Evolutionary conservation across 352 stramenopile species (phyloP).

Genomic region (Phytophthora citrophthora): DNA sequence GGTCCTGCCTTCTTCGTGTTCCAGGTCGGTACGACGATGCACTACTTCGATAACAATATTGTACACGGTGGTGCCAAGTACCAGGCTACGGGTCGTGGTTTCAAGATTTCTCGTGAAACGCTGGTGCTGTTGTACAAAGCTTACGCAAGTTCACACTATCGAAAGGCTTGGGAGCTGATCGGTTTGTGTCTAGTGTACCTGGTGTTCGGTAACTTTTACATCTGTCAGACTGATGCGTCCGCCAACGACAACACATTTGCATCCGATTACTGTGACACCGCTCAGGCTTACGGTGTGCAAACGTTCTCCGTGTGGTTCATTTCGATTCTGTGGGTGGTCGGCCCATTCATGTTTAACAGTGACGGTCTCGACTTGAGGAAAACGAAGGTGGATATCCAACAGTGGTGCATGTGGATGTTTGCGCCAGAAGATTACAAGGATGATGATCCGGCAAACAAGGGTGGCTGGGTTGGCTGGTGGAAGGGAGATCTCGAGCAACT

Average conservation of each 20-base stretch:
- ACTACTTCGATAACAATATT: constrained; percentile 87
- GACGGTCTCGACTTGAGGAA: constrained; percentile 79
- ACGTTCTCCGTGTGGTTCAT: constrained; percentile 88
- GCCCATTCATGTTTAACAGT: constrained; percentile 84
- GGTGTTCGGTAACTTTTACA: constrained; percentile 71
- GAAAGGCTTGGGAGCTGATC: constrained; percentile 79
- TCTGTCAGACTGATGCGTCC: constrained; percentile 59
- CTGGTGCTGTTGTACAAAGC: constrained; percentile 80
- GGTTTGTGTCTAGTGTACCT: constrained; percentile 76
- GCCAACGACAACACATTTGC: constrained; percentile 61
- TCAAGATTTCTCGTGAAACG: constrained; percentile 86
- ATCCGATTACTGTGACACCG: constrained; percentile 63
- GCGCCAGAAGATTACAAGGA: constrained; percentile 66
- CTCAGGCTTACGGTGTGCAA: constrained; percentile 77
- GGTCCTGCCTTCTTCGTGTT: constrained; percentile 83
- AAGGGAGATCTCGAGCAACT: constrained; percentile 68
- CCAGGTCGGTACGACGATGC: constrained; percentile 84
- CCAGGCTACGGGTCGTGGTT: constrained; percentile 78
- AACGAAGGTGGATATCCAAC: constrained; percentile 69
- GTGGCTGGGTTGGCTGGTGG: constrained; percentile 82
- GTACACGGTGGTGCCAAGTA: constrained; percentile 80
- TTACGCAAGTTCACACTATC: constrained; percentile 75
- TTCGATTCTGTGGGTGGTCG: constrained; percentile 67
- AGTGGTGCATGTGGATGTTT: constrained; percentile 81
- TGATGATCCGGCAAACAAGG: constrained; percentile 64